Evolutionary conservation across 257 asterid species (phyloP), one percentile per base, ranked within the genome.

Genomic region (Forsythia viridissima): DNA sequence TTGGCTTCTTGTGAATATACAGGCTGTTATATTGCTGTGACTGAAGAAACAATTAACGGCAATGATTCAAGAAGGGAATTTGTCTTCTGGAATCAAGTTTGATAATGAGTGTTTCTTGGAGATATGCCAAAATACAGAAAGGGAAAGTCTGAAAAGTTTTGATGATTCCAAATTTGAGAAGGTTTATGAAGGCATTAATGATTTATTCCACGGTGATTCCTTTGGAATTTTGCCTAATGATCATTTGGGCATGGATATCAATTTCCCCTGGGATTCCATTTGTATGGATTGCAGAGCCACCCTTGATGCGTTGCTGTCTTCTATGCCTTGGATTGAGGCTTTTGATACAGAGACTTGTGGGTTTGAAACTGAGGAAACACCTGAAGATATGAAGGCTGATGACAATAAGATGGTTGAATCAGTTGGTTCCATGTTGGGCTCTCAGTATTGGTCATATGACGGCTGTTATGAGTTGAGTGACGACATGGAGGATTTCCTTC

Each of bases 161-260:
- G 83, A 75, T 52, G 82, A 65, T 77, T 83, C 61, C 57, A 79
- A 75, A 82, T 61, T 76, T 73, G 91, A 84, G 82, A 87, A 77
- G 78, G 77, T 41, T 79, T 75, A 73, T 77, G 84, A 67, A 34
- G 86, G 88, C 83, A 80, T 90, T 72, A 91, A 70, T 84, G 90
- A 87, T n/a, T n/a, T n/a, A n/a, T n/a, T n/a, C n/a, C n/a, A n/a
- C n/a, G n/a, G n/a, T n/a, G n/a, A n/a, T n/a, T n/a, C n/a, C n/a
- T n/a, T n/a, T n/a, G n/a, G n/a, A n/a, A n/a, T n/a, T n/a, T n/a
- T n/a, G n/a, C n/a, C n/a, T n/a, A n/a, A n/a, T n/a, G n/a, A n/a
- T n/a, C n/a, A n/a, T n/a, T n/a, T n/a, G n/a, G n/a, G n/a, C n/a
- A n/a, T n/a, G n/a, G n/a, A n/a, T n/a, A n/a, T n/a, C n/a, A n/a